Percentiles rank a stretch among this genome's conserved stretches.
Conservation (phyloP, 2,329 filamentous ascomycete genomes). For the Neoarthrinium moseri region DNA sequence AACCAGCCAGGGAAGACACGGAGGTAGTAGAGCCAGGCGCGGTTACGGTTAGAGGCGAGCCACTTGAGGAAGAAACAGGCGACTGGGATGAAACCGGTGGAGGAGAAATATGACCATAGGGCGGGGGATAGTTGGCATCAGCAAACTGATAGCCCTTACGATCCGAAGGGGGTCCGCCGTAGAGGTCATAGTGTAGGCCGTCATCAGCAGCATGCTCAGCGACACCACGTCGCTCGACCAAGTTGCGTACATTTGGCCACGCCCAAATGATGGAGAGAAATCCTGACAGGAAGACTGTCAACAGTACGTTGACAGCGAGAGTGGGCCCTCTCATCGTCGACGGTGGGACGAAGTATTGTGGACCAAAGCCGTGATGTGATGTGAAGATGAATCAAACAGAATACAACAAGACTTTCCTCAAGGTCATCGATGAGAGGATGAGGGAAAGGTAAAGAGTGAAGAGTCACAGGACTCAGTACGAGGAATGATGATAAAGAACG, state of each 20-base stretch:
- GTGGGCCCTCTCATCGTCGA: conserved; percentile 36
- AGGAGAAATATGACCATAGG: conserved; percentile 8
- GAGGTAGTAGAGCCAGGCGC: neutral
- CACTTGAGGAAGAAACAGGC: neutral
- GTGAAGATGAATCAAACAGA: no score
- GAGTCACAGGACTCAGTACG: neutral
- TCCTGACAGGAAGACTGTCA: conserved; percentile 27
- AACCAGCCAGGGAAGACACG: neutral
- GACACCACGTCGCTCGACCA: neutral
- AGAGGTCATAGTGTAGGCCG: neutral
- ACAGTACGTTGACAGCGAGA: conserved; percentile 30
- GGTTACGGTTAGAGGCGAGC: neutral
- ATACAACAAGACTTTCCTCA: no score
- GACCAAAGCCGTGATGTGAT: no score
- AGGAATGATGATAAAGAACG: neutral
- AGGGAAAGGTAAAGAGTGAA: neutral
- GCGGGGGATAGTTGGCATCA: conserved; percentile 6
- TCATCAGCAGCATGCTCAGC: neutral
- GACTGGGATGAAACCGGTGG: neutral
- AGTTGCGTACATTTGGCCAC: conserved; percentile 1
- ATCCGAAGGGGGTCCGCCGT: conserved; percentile 5
- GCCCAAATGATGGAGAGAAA: conserved; percentile 18
- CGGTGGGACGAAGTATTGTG: neutral
- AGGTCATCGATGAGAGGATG: neutral
- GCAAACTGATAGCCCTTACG: conserved; percentile 6